Evolutionary conservation across 495 filamentous ascomycete species (phyloP).

Genomic region (Penicillium salamii): DNA sequence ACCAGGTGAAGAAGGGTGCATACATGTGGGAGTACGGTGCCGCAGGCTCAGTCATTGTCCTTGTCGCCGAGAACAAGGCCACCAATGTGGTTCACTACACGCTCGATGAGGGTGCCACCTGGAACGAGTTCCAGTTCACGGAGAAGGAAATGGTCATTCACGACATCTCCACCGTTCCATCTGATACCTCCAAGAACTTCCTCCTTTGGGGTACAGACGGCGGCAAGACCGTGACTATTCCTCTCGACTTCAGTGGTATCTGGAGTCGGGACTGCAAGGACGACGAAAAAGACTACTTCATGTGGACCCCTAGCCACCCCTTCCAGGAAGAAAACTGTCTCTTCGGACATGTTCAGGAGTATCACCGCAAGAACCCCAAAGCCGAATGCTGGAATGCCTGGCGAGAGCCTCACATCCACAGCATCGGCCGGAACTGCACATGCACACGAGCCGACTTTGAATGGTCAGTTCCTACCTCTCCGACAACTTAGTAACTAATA

Average conservation of each 20-base stretch:
- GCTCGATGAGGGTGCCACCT: slow-evolving; percentile 72
- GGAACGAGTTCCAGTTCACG: slow-evolving; percentile 71
- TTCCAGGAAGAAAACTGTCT: slow-evolving; percentile 72
- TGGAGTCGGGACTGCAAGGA: slow-evolving; percentile 65
- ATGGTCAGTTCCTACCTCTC: slow-evolving; percentile 61
- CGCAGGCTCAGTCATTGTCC: slow-evolving; percentile 85
- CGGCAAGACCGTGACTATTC: slow-evolving; percentile 61
- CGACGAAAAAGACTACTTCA: slow-evolving; percentile 68
- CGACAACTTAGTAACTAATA: not conserved
- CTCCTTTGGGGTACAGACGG: slow-evolving; percentile 74
- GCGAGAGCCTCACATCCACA: slow-evolving; percentile 59
- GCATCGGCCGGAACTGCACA: slow-evolving; percentile 67
- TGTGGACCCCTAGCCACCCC: slow-evolving; percentile 84
- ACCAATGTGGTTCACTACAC: slow-evolving; percentile 74
- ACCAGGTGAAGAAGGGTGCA: slow-evolving; percentile 72
- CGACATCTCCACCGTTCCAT: slow-evolving; percentile 84
- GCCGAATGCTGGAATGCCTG: slow-evolving; percentile 79
- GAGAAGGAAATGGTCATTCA: slow-evolving; percentile 63
- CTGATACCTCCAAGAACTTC: slow-evolving; percentile 85
- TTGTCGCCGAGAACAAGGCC: slow-evolving; percentile 61
- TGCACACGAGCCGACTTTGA: slow-evolving; percentile 87
- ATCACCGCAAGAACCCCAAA: slow-evolving; percentile 78
- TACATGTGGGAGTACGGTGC: slow-evolving; percentile 95
- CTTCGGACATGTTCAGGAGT: slow-evolving; percentile 87
- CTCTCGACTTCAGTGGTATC: slow-evolving; percentile 83